Evolutionary conservation across 2,329 filamentous ascomycete species (phyloP), one percentile per base, ranked within the genome.

Genomic region (Allantophomopsis lycopodina): DNA sequence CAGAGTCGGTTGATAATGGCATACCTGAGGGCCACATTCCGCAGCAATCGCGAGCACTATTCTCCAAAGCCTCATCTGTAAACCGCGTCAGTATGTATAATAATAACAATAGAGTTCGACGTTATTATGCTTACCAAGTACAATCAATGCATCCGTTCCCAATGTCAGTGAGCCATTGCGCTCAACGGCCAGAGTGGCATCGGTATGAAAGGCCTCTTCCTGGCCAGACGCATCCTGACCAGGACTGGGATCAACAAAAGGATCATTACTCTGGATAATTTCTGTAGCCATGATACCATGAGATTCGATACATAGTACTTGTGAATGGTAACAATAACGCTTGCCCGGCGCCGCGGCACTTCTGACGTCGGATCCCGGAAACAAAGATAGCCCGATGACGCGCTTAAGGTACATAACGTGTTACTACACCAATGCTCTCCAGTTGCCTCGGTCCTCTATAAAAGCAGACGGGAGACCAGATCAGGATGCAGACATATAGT

Each of bases 131-230:
- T 42, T 61, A 76, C 73, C 73, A 40, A 72, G 55, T 11, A 81
- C 63, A 45, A 76, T 64, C 38, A 81, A 61, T 21, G 71, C 66
- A 49, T 81, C 74, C 1, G 68, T 70, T 15, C 67, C 69, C 33
- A 82, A 59, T 1, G 73, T 78, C 37, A 82, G 59, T 18, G 68
- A 73, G 10, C 71, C 72, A 54, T 73, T 68, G 42, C 69, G 63
- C 48, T 69, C 72, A 14, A 79, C 68, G 37, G 60, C 54, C 41
- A 77, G 58, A 32, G 68, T 71, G 37, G 61, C 55, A 45, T 64
- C 63, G 38, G 55, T 53, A 23, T 59, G 52, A 40, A 62, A 55
- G 2, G 50, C 48, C 21, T 45, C 46, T 17, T 57, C 54, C 36
- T 55, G 45, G 32, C 55, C 56, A 39, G 52, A 49, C 37, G 55